Conservation (phyloP, 148 eudicot genomes). For the Cornus florida region DNA sequence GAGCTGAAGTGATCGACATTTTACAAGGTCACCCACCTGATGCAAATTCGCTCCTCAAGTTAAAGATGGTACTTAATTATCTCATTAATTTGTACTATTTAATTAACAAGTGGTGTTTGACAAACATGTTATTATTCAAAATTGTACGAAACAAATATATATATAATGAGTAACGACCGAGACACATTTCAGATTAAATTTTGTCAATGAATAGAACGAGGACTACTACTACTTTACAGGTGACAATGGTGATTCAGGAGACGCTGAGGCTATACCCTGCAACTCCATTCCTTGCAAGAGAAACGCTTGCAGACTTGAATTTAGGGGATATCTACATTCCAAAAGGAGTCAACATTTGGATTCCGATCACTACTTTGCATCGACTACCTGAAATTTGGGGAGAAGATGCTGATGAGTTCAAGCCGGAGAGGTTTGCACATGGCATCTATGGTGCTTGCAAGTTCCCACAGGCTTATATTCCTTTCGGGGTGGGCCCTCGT, state of each 20-base stretch:
- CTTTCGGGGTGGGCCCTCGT: not conserved
- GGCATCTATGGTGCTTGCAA: not conserved
- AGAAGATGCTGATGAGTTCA: not conserved
- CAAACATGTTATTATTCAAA: too few relatives aligned
- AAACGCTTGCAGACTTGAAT: not conserved
- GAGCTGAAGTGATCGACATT: not conserved
- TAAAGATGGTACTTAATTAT: not conserved
- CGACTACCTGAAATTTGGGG: not conserved
- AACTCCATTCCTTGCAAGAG: not conserved
- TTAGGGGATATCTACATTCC: not conserved
- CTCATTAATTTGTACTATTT: too few relatives aligned
- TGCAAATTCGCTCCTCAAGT: not conserved
- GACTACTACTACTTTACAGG: not conserved
- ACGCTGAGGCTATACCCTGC: not conserved
- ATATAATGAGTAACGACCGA: too few relatives aligned
- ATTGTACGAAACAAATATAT: too few relatives aligned
- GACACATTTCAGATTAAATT: too few relatives aligned
- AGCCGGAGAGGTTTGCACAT: not conserved
- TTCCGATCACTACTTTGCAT: not conserved
- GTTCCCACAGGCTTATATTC: not conserved
- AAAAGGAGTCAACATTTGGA: not conserved
- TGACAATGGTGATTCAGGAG: not conserved
- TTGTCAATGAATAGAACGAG: too few relatives aligned
- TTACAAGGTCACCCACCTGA: not conserved
- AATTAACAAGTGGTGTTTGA: too few relatives aligned